Base-by-base conservation (phyloP, 2,329 filamentous ascomycete genomes). In the Fusarium temperatum region DNA sequence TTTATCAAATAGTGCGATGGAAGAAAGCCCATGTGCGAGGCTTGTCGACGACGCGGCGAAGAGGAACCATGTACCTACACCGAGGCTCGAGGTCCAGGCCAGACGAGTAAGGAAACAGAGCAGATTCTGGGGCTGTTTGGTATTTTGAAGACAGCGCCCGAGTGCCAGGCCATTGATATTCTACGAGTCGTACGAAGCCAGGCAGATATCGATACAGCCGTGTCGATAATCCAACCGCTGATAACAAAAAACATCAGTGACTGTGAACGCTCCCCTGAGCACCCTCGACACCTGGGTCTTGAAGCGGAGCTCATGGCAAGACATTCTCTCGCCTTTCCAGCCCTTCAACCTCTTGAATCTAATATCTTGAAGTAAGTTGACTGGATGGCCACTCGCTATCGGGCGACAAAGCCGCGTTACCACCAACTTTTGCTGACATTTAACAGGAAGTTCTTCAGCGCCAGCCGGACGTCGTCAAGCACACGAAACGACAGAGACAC, bases 231-330 rank as follows among this genome's bases (percentile, higher is more conserved):
- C 12, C 53, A 60, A 35, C 53, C 54, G n/a, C 53, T 17, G n/a
- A 50, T 50, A 56, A 20, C 47, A 26, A 54, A 38, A 9, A 22
- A 6, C 11, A 17, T 32, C n/a, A 24, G 32, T 4, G 39, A 18
- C 17, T 42, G 50, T 50, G 61, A 22, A 54, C 57, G 50, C 32
- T 8, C 48, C 30, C 28, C 42, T n/a, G 50, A 62, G 35, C 45
- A 58, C 15, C 60, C 58, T 14, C 53, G 55, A 20, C 55, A 70
- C 30, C 18, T 39, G 20, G 45, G 62, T 2, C 66, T 73, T 8
- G 70, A 73, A 51, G 63, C 54, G 20, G 71, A 73, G 35, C 71
- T 73, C 26, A 63, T 73, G 70, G 57, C 71, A 48, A 67, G 61
- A n/a, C 61, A 70, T 42, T 51, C 62, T 26, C 41, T 73, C 32